Percentiles rank a stretch among this genome's conserved stretches.
Evolutionary conservation across 768 basidiomycete species (phyloP).

Genomic region (Phanerochaete sordida): DNA sequence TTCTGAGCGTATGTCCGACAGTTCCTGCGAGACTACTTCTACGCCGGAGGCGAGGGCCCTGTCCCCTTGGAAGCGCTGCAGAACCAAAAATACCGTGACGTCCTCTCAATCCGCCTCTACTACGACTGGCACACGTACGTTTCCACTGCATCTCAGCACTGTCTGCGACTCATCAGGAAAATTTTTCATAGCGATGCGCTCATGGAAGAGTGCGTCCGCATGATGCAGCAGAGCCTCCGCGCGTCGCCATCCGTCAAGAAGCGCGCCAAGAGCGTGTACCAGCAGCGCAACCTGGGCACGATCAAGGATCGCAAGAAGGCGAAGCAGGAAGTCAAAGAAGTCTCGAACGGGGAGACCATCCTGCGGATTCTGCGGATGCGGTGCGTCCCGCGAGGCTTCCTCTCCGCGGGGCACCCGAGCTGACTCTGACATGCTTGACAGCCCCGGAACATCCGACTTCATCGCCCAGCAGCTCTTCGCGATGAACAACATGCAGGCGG

Average conservation of each 20-base stretch:
- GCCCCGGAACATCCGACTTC: conserved; percentile 80
- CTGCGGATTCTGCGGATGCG: conserved; percentile 95
- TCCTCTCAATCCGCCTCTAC: conserved; percentile 86
- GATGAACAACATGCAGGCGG: conserved; percentile 76
- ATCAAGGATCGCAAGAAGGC: conserved; percentile 93
- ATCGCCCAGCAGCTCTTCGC: conserved; percentile 85
- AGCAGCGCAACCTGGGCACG: conserved; percentile 92
- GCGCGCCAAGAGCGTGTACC: conserved; percentile 88
- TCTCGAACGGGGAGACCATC: conserved; percentile 80
- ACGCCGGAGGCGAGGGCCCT: conserved; percentile 90
- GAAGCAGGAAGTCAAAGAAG: conserved; percentile 78
- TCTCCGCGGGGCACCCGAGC: not conserved
- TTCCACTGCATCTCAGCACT: not conserved
- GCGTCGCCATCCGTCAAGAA: conserved; percentile 75
- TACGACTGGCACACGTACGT: conserved; percentile 94
- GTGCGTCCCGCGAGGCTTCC: conserved; percentile 41
- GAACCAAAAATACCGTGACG: conserved; percentile 92
- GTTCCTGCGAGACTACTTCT: conserved; percentile 95
- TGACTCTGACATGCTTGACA: conserved; percentile 25
- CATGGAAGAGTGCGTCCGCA: conserved; percentile 94
- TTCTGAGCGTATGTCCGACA: conserved; percentile 26
- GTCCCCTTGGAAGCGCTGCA: conserved; percentile 83
- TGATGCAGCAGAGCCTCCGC: conserved; percentile 87
- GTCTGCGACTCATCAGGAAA: not conserved
- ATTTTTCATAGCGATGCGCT: conserved; percentile 57